Evolutionary conservation across 371 early-diverging fungal species (phyloP).

Genomic region (Mucor irregularis): DNA sequence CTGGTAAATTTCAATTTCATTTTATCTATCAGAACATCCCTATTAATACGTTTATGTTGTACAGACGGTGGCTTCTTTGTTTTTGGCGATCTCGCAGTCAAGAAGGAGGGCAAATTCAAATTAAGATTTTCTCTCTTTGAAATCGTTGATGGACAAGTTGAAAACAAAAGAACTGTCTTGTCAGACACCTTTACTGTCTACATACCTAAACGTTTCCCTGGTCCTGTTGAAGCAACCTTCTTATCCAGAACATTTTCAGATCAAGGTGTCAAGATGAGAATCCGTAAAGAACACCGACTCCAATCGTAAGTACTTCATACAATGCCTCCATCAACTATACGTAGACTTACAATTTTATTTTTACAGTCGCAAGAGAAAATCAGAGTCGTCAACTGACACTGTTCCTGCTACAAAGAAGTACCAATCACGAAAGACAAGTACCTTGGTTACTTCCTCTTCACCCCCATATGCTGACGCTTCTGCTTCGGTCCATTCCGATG

Average conservation of each 20-base stretch:
- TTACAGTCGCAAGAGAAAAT: slow-evolving; percentile 16
- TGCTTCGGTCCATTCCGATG: background rate
- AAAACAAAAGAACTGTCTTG: slow-evolving; percentile 64
- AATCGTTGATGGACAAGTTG: slow-evolving; percentile 68
- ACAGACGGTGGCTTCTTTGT: slow-evolving; percentile 91
- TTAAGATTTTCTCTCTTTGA: slow-evolving; percentile 87
- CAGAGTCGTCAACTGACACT: background rate
- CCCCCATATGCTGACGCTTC: slow-evolving; percentile 11
- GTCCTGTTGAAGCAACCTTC: slow-evolving; percentile 84
- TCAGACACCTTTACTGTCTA: slow-evolving; percentile 78
- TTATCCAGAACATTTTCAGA: slow-evolving; percentile 86
- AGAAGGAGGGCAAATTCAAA: slow-evolving; percentile 82
- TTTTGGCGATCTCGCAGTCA: slow-evolving; percentile 89
- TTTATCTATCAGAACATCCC: background rate
- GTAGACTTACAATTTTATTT: background rate
- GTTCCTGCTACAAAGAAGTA: slow-evolving; percentile 2
- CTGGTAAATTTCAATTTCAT: slow-evolving; percentile 19
- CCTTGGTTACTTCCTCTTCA: background rate
- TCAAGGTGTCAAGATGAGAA: slow-evolving; percentile 89
- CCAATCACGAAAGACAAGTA: background rate
- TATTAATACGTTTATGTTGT: background rate
- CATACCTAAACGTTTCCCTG: slow-evolving; percentile 86
- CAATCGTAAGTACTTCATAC: slow-evolving; percentile 19
- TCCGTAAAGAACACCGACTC: slow-evolving; percentile 62
- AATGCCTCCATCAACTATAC: background rate